Percentiles rank a stretch among this genome's conserved stretches.
Evolutionary conservation across 495 filamentous ascomycete genomes (phyloP).

Genomic region (Pseudomonodictys pantanalensis): DNA sequence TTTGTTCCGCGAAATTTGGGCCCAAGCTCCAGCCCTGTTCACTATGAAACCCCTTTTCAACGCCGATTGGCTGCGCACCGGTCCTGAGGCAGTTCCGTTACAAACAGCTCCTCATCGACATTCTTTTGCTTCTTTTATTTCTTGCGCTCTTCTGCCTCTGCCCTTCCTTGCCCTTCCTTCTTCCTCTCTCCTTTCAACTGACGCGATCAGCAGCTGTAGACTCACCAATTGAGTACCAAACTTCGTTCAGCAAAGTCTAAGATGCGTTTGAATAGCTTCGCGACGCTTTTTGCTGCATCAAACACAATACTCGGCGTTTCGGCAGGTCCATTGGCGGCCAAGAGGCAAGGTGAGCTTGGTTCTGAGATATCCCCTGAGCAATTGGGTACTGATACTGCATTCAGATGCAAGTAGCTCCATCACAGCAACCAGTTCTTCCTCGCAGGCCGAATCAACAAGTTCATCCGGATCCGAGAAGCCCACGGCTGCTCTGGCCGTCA

Average conservation of each 20-base stretch:
- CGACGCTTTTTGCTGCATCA: slow-evolving; percentile 23
- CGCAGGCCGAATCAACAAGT: not conserved
- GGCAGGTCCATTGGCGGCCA: slow-evolving; percentile 28
- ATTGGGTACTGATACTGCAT: slow-evolving; percentile 1
- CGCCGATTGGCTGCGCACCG: not conserved
- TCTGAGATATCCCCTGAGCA: not conserved
- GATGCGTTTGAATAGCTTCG: slow-evolving; percentile 21
- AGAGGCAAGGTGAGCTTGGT: slow-evolving; percentile 30
- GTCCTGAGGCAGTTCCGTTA: not conserved
- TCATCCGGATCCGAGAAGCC: slow-evolving; percentile 3
- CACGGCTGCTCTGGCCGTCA: slow-evolving; percentile 17
- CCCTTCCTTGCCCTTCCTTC: not conserved
- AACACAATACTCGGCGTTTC: slow-evolving; percentile 23
- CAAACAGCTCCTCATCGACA: not conserved
- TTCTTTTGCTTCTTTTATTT: no score
- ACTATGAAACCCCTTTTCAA: not conserved
- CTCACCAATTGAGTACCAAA: no score
- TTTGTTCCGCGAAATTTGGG: not conserved
- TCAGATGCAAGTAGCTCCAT: not conserved
- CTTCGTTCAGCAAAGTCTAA: no score
- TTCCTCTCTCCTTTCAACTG: no score
- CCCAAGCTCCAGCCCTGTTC: not conserved
- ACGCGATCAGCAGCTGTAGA: no score
- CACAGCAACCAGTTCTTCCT: slow-evolving; percentile 2
- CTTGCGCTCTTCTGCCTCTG: no score